Evolutionary conservation across 2,329 filamentous ascomycete species (phyloP).

Genomic region (Colletotrichum lentis): DNA sequence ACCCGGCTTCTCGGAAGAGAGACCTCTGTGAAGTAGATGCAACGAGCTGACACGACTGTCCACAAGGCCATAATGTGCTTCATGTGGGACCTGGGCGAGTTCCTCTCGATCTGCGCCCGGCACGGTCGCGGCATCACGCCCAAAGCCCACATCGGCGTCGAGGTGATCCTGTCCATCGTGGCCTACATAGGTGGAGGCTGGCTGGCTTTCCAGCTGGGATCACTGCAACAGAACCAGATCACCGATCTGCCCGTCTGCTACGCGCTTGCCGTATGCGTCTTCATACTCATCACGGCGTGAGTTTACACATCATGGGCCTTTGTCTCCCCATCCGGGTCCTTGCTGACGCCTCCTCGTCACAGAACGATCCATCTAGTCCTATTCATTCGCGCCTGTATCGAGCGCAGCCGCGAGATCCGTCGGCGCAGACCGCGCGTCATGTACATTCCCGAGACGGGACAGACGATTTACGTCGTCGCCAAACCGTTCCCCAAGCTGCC

Average conservation of each 20-base stretch:
- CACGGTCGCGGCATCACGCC: conserved; percentile 42
- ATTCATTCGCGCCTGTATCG: conserved; percentile 44
- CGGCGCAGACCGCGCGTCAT: conserved; percentile 39
- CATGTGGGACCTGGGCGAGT: conserved; percentile 43
- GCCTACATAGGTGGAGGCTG: conserved; percentile 1
- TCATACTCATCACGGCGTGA: conserved; percentile 22
- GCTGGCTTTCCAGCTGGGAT: neutral
- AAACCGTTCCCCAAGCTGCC: conserved; percentile 35
- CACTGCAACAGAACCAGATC: neutral
- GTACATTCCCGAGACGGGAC: conserved; percentile 40
- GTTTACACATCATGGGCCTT: neutral
- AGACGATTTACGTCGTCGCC: conserved; percentile 40
- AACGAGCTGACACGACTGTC: neutral
- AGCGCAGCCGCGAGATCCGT: conserved; percentile 38
- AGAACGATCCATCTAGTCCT: conserved; percentile 42
- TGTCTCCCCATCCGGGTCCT: neutral
- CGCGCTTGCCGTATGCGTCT: conserved; percentile 4
- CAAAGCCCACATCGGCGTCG: conserved; percentile 43
- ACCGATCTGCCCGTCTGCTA: neutral
- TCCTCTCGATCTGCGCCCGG: conserved; percentile 41
- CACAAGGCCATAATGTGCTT: conserved; percentile 32
- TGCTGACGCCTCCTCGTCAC: neutral
- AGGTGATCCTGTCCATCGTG: conserved; percentile 40
- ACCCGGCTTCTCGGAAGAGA: neutral
- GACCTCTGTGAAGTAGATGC: neutral